Evolutionary conservation across 495 filamentous ascomycete genomes (phyloP).

Genomic region (Xylaria nigripes): DNA sequence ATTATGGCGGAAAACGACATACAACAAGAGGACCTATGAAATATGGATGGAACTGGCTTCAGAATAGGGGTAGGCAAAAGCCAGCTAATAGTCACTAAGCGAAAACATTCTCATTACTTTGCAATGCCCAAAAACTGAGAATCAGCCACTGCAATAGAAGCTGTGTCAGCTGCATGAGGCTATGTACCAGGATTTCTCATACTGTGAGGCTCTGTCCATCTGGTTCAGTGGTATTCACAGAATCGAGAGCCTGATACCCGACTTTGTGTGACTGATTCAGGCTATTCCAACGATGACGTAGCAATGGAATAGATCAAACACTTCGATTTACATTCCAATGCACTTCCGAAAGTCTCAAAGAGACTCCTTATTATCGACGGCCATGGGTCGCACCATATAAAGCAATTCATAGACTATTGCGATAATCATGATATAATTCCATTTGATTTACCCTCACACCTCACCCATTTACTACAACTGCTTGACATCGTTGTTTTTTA

Average conservation of each 20-base stretch:
- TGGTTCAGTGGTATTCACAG: neutral
- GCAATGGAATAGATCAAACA: neutral
- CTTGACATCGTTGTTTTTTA: neutral
- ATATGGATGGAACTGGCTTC: conserved; percentile 1
- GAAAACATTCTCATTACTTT: neutral
- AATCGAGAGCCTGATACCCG: neutral
- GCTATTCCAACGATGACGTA: neutral
- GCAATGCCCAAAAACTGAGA: neutral
- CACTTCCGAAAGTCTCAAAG: neutral
- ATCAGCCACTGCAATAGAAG: conserved; percentile 2
- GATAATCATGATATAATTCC: neutral
- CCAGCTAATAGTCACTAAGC: neutral
- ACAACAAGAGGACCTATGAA: neutral
- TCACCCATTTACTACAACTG: neutral
- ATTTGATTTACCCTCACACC: neutral
- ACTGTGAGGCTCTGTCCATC: neutral
- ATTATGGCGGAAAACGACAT: too few relatives aligned
- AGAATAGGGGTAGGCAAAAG: neutral
- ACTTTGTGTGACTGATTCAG: neutral
- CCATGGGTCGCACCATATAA: neutral
- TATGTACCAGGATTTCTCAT: neutral
- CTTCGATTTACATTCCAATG: neutral
- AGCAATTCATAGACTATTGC: neutral
- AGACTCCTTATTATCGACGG: neutral
- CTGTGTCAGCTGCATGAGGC: neutral